These are phyloP conservation scores for Penicillium sp. DNA, from an alignment of 2,329 filamentous ascomycete species.

Conservation along the genomic window DNA sequence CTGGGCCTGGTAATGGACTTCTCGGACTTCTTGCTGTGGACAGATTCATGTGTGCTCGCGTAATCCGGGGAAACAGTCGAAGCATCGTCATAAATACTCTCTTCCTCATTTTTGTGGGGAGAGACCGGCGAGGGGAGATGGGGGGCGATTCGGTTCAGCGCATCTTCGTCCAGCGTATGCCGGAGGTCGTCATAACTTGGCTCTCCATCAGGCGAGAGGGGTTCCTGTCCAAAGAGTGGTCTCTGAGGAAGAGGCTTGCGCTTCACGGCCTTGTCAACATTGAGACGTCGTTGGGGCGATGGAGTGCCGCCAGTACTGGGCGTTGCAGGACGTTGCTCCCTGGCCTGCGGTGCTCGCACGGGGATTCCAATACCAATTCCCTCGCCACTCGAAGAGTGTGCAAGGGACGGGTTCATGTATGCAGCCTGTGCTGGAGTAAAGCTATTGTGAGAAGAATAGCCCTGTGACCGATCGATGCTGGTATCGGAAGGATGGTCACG, in stretches of 20 bases:
- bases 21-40: slow-evolving; percentile 42
- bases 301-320: slow-evolving; percentile 11
- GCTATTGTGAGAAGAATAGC: neutral
- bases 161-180: slow-evolving; percentile 48
- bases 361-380: slow-evolving; percentile 26
- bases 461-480: slow-evolving; percentile 5
- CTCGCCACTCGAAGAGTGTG: slow-evolving; percentile 16
- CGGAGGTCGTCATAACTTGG: slow-evolving; percentile 43
- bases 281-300: slow-evolving; percentile 16
- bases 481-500: slow-evolving; percentile 29
- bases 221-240: slow-evolving; percentile 18
- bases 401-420: slow-evolving; percentile 3
- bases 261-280: slow-evolving; percentile 43
- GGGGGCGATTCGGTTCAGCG: slow-evolving; percentile 50
- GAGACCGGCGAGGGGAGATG: slow-evolving; percentile 29
- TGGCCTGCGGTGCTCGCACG: slow-evolving; percentile 21
- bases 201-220: slow-evolving; percentile 26
- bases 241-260: slow-evolving; percentile 55
- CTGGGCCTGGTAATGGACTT: slow-evolving; percentile 59
- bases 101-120: slow-evolving; percentile 32
- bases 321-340: slow-evolving; percentile 17
- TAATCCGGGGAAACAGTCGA: slow-evolving; percentile 72
- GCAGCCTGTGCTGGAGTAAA: neutral
- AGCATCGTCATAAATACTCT: slow-evolving; percentile 57
- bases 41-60: slow-evolving; percentile 65